phyloP scores from a whole-genome alignment of 2,329 filamentous ascomycete species.

The Aspergillus awamori region DNA sequence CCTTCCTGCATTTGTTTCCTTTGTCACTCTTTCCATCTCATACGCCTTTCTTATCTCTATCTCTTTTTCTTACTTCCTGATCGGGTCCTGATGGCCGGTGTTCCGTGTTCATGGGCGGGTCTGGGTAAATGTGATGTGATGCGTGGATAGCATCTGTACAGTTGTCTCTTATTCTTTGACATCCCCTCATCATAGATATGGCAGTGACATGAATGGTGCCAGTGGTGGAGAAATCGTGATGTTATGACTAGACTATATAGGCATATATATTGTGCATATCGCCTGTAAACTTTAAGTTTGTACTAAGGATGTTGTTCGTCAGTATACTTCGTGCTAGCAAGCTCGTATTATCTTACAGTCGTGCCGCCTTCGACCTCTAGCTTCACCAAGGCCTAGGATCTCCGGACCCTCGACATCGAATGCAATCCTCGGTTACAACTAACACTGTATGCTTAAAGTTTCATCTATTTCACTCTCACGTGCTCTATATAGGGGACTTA shows the following conservation, averaged over 20 bases:
- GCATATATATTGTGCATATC: conserved; percentile 14
- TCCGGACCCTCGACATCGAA: no score
- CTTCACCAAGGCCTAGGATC: no score
- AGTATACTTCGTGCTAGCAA: no score
- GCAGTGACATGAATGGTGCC: not conserved
- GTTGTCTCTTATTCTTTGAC: conserved; percentile 15
- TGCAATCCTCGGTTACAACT: no score
- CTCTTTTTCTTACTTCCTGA: conserved; percentile 16
- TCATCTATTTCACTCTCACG: no score
- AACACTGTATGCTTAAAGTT: no score
- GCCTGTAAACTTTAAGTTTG: not conserved
- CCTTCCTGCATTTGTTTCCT: conserved; percentile 10
- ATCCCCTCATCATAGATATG: not conserved
- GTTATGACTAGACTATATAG: conserved; percentile 22
- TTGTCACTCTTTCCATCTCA: conserved; percentile 1
- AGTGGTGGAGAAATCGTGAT: conserved; percentile 13
- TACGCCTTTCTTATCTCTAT: not conserved
- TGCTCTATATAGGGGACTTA: no score
- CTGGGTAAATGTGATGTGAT: not conserved
- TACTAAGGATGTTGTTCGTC: no score
- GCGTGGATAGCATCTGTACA: conserved; percentile 20
- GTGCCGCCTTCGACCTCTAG: no score
- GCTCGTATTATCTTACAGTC: no score
- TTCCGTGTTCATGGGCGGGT: not conserved
- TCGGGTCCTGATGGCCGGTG: not conserved